Evolutionary conservation across 2,329 filamentous ascomycete species (phyloP), one percentile per base, ranked within the genome.

Genomic region (Ascochyta fabae): DNA sequence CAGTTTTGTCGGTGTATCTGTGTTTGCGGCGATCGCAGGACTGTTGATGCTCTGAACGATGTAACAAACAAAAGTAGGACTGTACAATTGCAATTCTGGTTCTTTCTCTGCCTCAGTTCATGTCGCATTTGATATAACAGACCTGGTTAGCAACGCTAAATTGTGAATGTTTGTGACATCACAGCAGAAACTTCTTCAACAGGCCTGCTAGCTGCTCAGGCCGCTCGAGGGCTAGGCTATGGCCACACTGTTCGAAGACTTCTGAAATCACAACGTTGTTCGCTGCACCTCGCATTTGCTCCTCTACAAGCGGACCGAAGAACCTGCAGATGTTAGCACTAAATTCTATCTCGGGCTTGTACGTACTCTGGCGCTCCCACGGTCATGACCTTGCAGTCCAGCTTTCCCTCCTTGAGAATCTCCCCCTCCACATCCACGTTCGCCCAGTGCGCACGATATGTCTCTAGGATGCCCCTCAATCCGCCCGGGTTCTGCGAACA

Each of bases 201-300:
- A 64, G 23, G 1, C 45, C 49, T 6, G 61, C 62, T 16, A 67
- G 42, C 4, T 56, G 46, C 35, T 65, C 61, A 3, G 64, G 64
- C 6, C 61, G 62, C 35, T 64, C 64, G 13, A 67, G 56, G 22
- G 61, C 58, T 24, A 67, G 41, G 15, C 58, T 64, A 31, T 64
- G 62, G 1, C 65, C 62, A 4, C 64, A 66, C 7, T 56, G 44
- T 9, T 67, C 60, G 12, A 61, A 64, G 13, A 68, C 58, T 34
- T 72, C 67, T 1, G 62, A 62, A 38, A 68, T 69, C 4, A 58
- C 53, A 6, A 73, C 56, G 23, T 64, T 70, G 5, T 73, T 74
- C 19, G 67, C 62, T 4, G 70, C 71, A n/a, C 59, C 53, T 33
- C 66, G 56, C 35, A 73, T 75, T 39, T 70, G 62, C 33, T 68